These are phyloP conservation scores for Populus hybrid DNA, from an alignment of 441 rosid species.

Conservation along the genomic window DNA sequence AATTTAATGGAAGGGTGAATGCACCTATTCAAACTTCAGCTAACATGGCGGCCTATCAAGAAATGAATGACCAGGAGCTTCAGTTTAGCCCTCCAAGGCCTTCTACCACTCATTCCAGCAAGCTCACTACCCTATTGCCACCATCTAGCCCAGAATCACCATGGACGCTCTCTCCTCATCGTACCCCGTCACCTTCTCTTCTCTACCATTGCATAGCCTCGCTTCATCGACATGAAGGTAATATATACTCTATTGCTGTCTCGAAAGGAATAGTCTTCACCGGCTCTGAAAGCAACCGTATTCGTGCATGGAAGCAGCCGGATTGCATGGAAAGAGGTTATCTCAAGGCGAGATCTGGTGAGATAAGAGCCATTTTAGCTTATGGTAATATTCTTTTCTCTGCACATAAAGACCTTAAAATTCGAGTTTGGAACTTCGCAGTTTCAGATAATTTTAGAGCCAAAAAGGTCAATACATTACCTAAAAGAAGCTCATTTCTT, in stretches of 20 bases:
- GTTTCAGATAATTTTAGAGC: conserved; percentile 28
- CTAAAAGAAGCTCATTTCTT: conserved; percentile 33
- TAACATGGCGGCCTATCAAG: conserved; percentile 14
- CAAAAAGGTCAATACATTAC: conserved; percentile 43
- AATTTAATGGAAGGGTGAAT: not conserved
- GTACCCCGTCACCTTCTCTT: conserved; percentile 41
- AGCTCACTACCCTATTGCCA: conserved; percentile 12
- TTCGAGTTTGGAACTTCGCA: conserved; percentile 45
- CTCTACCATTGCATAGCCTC: conserved; percentile 53
- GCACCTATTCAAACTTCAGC: conserved; percentile 1
- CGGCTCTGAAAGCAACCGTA: conserved; percentile 40
- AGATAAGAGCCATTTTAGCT: conserved; percentile 40
- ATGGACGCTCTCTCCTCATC: conserved; percentile 50
- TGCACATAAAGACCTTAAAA: conserved; percentile 40
- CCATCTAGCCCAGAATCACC: conserved; percentile 42
- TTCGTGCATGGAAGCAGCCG: conserved; percentile 47
- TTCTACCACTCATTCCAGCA: conserved; percentile 11
- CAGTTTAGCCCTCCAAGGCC: conserved; percentile 37
- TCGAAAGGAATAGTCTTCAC: conserved; percentile 48
- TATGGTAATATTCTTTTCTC: conserved; percentile 50
- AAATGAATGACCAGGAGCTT: conserved; percentile 31
- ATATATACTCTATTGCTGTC: conserved; percentile 39
- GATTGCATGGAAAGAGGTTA: conserved; percentile 41
- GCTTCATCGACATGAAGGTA: conserved; percentile 46
- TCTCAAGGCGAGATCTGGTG: conserved; percentile 38